phyloP scores from a whole-genome alignment of 2,329 filamentous ascomycete genomes.

The Aspergillus ochraceoroseus region DNA sequence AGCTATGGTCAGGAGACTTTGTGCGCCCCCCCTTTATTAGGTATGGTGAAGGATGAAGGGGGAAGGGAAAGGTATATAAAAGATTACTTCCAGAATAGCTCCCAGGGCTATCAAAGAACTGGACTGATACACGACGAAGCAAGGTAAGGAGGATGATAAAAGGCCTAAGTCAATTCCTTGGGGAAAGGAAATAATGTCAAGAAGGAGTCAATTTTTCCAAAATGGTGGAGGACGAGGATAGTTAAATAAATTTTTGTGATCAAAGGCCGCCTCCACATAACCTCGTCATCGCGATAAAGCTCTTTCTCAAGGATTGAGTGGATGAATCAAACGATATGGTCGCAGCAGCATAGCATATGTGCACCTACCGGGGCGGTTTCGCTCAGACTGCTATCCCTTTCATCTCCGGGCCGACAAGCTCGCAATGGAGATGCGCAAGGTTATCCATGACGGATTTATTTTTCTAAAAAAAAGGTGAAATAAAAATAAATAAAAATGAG shows the following conservation, averaged over 20 bases:
- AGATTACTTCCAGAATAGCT: conserved; percentile 6
- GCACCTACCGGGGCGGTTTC: conserved; percentile 20
- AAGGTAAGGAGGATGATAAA: background rate
- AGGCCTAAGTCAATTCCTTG: conserved; percentile 2
- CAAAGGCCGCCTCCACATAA: conserved; percentile 1
- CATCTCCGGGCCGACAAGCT: conserved; percentile 23
- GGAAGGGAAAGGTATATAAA: conserved; percentile 3
- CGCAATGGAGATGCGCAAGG: conserved; percentile 19
- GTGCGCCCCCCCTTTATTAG: too few relatives aligned
- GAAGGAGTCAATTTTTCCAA: conserved; percentile 1
- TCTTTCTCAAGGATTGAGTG: conserved; percentile 16
- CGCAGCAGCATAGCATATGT: conserved; percentile 20
- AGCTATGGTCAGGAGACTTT: background rate
- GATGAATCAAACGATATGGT: conserved; percentile 20
- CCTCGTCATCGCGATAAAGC: conserved; percentile 17
- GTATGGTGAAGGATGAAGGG: too few relatives aligned
- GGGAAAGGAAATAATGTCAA: conserved; percentile 2
- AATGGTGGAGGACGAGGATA: conserved; percentile 12
- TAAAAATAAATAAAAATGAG: conserved; percentile 7
- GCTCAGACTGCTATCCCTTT: conserved; percentile 25
- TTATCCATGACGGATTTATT: conserved; percentile 17
- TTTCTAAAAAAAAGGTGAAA: conserved; percentile 9
- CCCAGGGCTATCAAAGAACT: conserved; percentile 5
- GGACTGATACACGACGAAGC: background rate
- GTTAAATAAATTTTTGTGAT: conserved; percentile 18